Evolutionary conservation across 1,284 basidiomycete species (phyloP).

Genomic region (Sanguinoderma infundibulare): DNA sequence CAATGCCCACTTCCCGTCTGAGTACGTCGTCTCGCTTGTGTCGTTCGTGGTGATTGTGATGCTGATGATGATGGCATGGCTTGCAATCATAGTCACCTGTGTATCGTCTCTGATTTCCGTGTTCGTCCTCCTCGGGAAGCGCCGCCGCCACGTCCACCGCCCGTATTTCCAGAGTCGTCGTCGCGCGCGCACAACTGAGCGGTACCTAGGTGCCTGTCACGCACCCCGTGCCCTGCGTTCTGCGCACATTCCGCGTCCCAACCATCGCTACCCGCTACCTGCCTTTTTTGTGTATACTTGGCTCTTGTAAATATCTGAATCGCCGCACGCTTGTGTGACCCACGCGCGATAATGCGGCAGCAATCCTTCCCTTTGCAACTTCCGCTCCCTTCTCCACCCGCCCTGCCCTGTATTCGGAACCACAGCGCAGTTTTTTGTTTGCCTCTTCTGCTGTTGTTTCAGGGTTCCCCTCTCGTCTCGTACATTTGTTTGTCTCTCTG

Average conservation of each 20-base stretch:
- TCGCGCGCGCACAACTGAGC: conserved; percentile 30
- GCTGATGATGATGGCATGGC: conserved; percentile 26
- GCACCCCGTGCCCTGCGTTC: background rate
- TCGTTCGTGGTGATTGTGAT: conserved; percentile 19
- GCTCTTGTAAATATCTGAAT: conserved; percentile 32
- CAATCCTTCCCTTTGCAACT: conserved; percentile 5
- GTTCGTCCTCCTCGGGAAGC: conserved; percentile 67
- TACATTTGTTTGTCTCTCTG: conserved; percentile 10
- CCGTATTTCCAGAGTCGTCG: conserved; percentile 40
- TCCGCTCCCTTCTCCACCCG: conserved; percentile 5
- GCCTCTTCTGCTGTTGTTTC: background rate
- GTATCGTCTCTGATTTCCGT: conserved; percentile 72
- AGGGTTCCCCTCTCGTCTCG: conserved; percentile 6
- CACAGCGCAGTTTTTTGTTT: conserved; percentile 3
- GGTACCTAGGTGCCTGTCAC: conserved; percentile 19
- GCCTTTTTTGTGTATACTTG: conserved; percentile 25
- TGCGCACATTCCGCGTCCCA: conserved; percentile 3
- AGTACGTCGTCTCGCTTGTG: conserved; percentile 61
- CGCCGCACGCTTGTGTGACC: conserved; percentile 5
- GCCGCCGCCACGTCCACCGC: conserved; percentile 40
- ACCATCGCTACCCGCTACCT: conserved; percentile 26
- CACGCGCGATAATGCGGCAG: conserved; percentile 5
- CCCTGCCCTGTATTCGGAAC: conserved; percentile 8
- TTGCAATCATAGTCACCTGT: conserved; percentile 57
- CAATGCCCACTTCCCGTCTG: conserved; percentile 94